phyloP scores from a whole-genome alignment of 352 stramenopile genomes.

The Phytopythium helicoides region DNA sequence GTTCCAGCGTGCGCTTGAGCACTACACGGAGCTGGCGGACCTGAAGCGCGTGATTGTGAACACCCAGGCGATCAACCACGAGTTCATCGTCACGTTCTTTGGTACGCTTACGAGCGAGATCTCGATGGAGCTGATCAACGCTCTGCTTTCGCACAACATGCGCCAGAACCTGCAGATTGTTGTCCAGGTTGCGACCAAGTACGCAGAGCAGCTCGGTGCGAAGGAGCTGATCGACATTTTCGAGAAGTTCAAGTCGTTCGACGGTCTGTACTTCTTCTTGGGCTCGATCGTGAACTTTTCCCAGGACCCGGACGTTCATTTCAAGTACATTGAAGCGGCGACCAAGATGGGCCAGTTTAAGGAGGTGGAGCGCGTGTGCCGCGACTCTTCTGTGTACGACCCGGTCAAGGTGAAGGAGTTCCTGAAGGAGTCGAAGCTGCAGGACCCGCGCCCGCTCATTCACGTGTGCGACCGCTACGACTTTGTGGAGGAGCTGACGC shows the following conservation, averaged over 20 bases:
- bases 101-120: conserved; percentile 97
- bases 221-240: conserved; percentile 98
- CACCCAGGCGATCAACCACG: conserved; percentile 91
- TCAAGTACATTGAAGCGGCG: conserved; percentile 99
- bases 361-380: conserved; percentile 99
- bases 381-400: conserved; percentile 99
- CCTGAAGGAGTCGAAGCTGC: conserved; percentile 99
- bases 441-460: conserved; percentile 98
- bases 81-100: conserved; percentile 99
- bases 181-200: conserved; percentile 97
- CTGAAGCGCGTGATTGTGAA: conserved; percentile 95
- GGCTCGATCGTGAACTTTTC: conserved; percentile 98
- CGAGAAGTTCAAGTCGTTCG: conserved; percentile 99
- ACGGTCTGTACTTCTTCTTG: conserved; percentile 99
- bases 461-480: conserved; percentile 99
- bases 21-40: conserved; percentile 98
- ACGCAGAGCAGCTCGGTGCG: conserved; percentile 90
- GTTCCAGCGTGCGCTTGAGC: conserved; percentile 98
- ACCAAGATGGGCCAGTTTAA: conserved; percentile 99
- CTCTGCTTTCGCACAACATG: conserved; percentile 97
- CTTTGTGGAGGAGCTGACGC: conserved; percentile 99
- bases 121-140: conserved; percentile 98
- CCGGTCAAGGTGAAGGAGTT: conserved; percentile 99
- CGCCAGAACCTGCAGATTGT: conserved; percentile 99
- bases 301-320: conserved; percentile 98